Percentiles rank a stretch among this genome's conserved stretches.
These are phyloP conservation scores for Samsoniella hepiali DNA, from an alignment of 2,329 filamentous ascomycete species.

Conservation along the genomic window DNA sequence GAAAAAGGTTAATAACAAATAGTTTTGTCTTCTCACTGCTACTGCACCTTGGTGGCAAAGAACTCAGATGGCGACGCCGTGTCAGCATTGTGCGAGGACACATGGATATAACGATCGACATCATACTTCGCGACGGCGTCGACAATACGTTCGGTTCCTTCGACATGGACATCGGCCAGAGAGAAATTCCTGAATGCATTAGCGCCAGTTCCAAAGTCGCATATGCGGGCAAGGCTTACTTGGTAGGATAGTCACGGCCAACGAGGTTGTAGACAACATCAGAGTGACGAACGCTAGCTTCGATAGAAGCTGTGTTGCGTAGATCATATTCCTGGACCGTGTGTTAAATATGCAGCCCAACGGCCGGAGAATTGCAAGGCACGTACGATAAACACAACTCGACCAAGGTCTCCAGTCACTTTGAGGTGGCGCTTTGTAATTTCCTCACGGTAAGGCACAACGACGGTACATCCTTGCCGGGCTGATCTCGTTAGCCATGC, in stretches of 20 bases:
- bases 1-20: constrained; percentile 21
- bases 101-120: constrained; percentile 91
- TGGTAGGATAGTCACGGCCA: constrained; percentile 92
- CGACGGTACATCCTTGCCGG: constrained; percentile 87
- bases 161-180: constrained; percentile 87
- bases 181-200: constrained; percentile 76
- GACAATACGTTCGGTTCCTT: constrained; percentile 86
- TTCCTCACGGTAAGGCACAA: constrained; percentile 92
- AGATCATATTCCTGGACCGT: constrained; percentile 81
- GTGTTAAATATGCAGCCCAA: background rate
- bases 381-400: constrained; percentile 78
- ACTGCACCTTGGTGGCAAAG: constrained; percentile 77
- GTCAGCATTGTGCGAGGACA: constrained; percentile 90
- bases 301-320: constrained; percentile 89
- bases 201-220: constrained; percentile 30
- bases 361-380: background rate
- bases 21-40: background rate
- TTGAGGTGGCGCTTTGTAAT: constrained; percentile 98
- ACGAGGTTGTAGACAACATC: constrained; percentile 97
- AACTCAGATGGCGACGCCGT: constrained; percentile 80
- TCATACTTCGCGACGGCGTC: constrained; percentile 98
- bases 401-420: constrained; percentile 88
- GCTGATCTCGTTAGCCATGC: constrained; percentile 50
- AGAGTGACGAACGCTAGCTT: constrained; percentile 93
- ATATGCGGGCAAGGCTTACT: constrained; percentile 53